Evolutionary conservation across 805 yeast species (phyloP).

Genomic region (Allodekkera sacchari): DNA sequence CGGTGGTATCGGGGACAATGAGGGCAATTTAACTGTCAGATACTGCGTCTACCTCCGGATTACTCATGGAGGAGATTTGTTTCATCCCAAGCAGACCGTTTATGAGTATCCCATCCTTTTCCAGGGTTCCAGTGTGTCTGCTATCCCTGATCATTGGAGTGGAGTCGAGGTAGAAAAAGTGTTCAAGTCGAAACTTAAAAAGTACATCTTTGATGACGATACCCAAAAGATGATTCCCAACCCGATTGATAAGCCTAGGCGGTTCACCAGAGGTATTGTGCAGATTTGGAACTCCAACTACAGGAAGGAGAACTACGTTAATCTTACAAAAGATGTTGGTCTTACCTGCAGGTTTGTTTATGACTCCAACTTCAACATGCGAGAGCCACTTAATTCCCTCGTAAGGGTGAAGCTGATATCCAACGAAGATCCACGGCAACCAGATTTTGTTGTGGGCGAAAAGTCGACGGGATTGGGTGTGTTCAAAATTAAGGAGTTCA

Average conservation of each 20-base stretch:
- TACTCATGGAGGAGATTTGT: not conserved
- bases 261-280: conserved; percentile 1
- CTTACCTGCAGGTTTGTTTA: conserved; percentile 1
- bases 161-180: not conserved
- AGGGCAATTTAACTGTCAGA: conserved; percentile 1
- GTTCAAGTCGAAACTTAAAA: conserved; percentile 1
- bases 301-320: not conserved
- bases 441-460: not conserved
- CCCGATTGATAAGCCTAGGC: conserved; percentile 2
- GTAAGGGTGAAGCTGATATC: not conserved
- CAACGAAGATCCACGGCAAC: not conserved
- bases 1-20: conserved; percentile 3
- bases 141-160: conserved; percentile 1
- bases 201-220: not conserved
- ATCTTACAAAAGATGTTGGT: conserved; percentile 1
- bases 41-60: conserved; percentile 2
- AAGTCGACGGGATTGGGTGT: conserved; percentile 3
- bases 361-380: conserved; percentile 1
- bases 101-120: not conserved
- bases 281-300: conserved; percentile 3
- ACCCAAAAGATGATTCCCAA: not conserved
- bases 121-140: conserved; percentile 2
- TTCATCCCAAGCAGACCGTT: not conserved
- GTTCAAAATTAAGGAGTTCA: not conserved
- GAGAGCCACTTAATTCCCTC: conserved; percentile 1